Evolutionary conservation across 495 filamentous ascomycete species (phyloP), one percentile per base, ranked within the genome.

Genomic region (Physcia stellaris): DNA sequence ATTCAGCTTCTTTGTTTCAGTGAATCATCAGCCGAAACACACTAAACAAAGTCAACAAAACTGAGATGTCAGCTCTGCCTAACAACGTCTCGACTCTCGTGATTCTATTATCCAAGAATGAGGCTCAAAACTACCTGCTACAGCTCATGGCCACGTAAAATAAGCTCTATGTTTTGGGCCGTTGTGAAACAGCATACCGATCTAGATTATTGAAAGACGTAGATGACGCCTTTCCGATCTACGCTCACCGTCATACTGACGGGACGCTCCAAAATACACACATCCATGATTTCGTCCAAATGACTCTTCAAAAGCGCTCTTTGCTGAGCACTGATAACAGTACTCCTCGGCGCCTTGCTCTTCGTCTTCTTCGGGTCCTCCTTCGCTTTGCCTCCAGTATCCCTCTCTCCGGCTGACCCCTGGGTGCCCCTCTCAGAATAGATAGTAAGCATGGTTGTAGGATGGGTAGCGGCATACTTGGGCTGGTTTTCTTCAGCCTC

Each of bases 211-310:
- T 77, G 76, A 60, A 92, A 94, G 24, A 96, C 77, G 65, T 90
- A 93, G 33, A 96, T 74, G 53, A 88, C 77, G 3, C 92, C 92
- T n/a, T 77, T 79, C 47, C 88, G 70, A 63, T 99, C 92, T 34
- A 78, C 88, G 49, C 80, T 87, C 20, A 96, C 67, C 28, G 82
- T 75, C 86, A 96, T 94, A 6, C 85, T 79, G 58, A 92, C 94
- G 33, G 92, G 92, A 40, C 70, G 67, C 61, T 94, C 83, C 50
- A 99, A 58, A 40, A 96, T 62, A 10, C 80, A 81, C 34, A 95
- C 80, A 63, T 96, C 92, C 45, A 79, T 70, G 40, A 99, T 78
- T 12, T 77, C 73, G 60, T 96, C 92, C 46, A 96, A 48, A 62
- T 99, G 92, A 44, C 74, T 82, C 55, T 77, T 86, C 29, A 90